phyloP scores from a whole-genome alignment of 1,284 basidiomycete genomes.

The Pseudozyma thailandica region DNA sequence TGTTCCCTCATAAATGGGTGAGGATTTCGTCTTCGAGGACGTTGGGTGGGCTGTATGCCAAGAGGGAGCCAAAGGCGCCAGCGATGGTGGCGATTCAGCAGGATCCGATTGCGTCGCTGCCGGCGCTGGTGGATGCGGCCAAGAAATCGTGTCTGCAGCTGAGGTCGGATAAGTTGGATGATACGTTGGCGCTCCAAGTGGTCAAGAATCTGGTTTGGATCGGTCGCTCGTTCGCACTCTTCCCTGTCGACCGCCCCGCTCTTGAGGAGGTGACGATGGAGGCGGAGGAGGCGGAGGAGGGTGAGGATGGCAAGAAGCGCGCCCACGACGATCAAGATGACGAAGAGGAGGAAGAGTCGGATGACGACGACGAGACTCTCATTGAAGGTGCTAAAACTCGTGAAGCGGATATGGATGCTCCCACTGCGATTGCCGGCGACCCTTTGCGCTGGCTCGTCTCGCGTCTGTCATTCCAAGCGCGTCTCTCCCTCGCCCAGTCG shows the following conservation, averaged over 20 bases:
- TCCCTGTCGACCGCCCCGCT: conserved; percentile 25
- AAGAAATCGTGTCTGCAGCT: conserved; percentile 82
- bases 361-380: conserved; percentile 28
- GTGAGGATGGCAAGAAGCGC: conserved; percentile 12
- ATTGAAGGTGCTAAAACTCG: conserved; percentile 53
- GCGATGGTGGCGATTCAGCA: conserved; percentile 56
- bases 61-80: conserved; percentile 15
- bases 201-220: conserved; percentile 95
- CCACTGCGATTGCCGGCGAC: conserved; percentile 68
- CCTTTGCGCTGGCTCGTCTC: conserved; percentile 92
- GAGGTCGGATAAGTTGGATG: conserved; percentile 83
- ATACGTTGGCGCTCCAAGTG: conserved; percentile 80
- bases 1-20: conserved; percentile 95
- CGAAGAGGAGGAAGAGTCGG: conserved; percentile 24
- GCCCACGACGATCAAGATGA: conserved; percentile 50
- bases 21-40: conserved; percentile 83
- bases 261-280: conserved; percentile 5
- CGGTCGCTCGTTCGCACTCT: conserved; percentile 73
- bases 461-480: conserved; percentile 86
- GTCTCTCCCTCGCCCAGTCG: conserved; percentile 67
- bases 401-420: conserved; percentile 34
- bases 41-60: conserved; percentile 76
- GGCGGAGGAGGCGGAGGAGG: conserved; percentile 32
- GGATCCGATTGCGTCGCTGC: conserved; percentile 71
- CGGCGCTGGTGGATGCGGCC: conserved; percentile 78